These are phyloP conservation scores for Apiotrichum veenhuisii DNA, from an alignment of 1,284 basidiomycete genomes.

Conservation along the genomic window DNA sequence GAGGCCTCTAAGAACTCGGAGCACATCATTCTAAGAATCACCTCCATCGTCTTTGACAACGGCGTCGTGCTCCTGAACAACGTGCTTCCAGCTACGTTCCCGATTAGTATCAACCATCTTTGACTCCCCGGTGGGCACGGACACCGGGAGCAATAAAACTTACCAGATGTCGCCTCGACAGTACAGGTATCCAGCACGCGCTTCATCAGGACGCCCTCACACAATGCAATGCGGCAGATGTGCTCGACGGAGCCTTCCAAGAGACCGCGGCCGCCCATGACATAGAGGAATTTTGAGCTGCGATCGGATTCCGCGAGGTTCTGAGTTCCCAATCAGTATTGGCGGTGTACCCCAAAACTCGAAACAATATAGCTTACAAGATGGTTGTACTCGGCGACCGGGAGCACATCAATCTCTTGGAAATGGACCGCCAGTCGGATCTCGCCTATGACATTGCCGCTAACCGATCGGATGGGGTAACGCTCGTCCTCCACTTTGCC, in stretches of 20 bases:
- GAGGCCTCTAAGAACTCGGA: constrained; percentile 24
- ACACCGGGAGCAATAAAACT: neutral
- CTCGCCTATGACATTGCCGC: constrained; percentile 29
- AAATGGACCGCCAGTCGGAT: constrained; percentile 27
- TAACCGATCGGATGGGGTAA: constrained; percentile 25
- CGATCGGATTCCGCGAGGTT: neutral
- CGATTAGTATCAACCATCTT: neutral
- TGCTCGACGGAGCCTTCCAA: constrained; percentile 20
- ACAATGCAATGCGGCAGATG: constrained; percentile 20
- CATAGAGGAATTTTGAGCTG: constrained; percentile 16
- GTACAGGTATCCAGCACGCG: constrained; percentile 14
- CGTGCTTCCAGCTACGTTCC: constrained; percentile 21
- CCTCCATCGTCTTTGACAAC: constrained; percentile 29
- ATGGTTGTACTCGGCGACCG: constrained; percentile 10
- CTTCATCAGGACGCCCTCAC: constrained; percentile 19
- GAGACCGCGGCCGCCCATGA: constrained; percentile 13
- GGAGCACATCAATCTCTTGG: constrained; percentile 21
- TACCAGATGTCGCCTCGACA: constrained; percentile 7
- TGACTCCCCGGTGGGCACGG: too few species aligned
- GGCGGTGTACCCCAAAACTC: neutral
- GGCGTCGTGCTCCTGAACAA: constrained; percentile 35
- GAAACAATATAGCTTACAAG: constrained; percentile 10
- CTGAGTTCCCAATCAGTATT: too few species aligned
- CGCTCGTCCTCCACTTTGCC: constrained; percentile 26
- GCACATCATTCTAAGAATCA: constrained; percentile 31